Conservation (phyloP, 1,284 basidiomycete genomes). For the Athelia sp. region DNA sequence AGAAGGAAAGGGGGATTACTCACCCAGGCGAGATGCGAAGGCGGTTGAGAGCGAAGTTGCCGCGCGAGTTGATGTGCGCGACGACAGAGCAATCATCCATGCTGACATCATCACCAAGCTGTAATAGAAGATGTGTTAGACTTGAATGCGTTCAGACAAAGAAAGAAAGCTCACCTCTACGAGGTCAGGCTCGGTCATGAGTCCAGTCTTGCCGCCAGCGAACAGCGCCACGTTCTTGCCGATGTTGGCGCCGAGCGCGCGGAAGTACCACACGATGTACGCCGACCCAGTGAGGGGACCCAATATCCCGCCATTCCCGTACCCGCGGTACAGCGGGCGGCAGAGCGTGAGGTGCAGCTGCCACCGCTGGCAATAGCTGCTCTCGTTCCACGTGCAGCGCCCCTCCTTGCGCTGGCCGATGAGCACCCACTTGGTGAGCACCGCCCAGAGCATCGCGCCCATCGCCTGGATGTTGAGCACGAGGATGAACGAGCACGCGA, state of each 20-base stretch:
- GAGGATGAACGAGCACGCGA: conserved; percentile 30
- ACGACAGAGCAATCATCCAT: conserved; percentile 42
- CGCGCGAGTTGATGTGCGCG: conserved; percentile 41
- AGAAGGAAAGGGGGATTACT: conserved; percentile 5
- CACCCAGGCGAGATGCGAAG: conserved; percentile 35
- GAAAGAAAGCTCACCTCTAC: conserved; percentile 25
- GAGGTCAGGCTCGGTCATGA: conserved; percentile 42
- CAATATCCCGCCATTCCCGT: conserved; percentile 34
- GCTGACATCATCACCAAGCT: conserved; percentile 35
- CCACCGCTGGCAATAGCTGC: conserved; percentile 42
- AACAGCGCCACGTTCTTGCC: conserved; percentile 35
- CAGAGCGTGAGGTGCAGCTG: conserved; percentile 35
- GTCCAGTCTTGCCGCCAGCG: conserved; percentile 32
- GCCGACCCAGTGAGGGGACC: conserved; percentile 31
- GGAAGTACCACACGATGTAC: conserved; percentile 39
- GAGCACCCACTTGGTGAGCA: conserved; percentile 35
- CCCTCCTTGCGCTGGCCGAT: conserved; percentile 33
- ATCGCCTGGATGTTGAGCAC: conserved; percentile 30
- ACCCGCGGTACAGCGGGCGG: conserved; percentile 30
- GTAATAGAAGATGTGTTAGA: neutral
- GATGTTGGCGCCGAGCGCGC: conserved; percentile 35
- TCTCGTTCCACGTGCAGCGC: conserved; percentile 36
- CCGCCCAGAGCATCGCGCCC: conserved; percentile 30
- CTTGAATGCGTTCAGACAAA: neutral
- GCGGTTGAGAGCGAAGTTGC: conserved; percentile 36